These are phyloP conservation scores for Cardamine chenopodiifolia DNA, from an alignment of 345 rosid species.

Conservation along the genomic window DNA sequence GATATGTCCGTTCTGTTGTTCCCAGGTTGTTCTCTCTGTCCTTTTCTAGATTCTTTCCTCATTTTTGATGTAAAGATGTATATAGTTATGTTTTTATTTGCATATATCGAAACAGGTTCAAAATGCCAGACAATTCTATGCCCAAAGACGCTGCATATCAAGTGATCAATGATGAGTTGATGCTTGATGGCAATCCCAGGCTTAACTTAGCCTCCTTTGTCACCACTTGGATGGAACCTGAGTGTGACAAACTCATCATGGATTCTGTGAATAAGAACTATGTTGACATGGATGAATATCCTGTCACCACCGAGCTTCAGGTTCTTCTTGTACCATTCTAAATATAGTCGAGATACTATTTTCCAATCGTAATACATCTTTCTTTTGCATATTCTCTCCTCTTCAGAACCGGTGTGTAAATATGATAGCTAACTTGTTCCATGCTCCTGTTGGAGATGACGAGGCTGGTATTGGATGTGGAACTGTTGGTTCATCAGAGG, in stretches of 20 bases:
- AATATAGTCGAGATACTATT: background rate
- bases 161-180: constrained; percentile 72
- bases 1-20: constrained; percentile 70
- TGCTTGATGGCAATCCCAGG: constrained; percentile 83
- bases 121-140: constrained; percentile 62
- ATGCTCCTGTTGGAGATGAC: constrained; percentile 62
- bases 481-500: constrained; percentile 80
- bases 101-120: constrained; percentile 49
- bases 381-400: background rate
- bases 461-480: constrained; percentile 75
- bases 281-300: constrained; percentile 87
- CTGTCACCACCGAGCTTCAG: constrained; percentile 85
- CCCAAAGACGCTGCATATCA: constrained; percentile 84
- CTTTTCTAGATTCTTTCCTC: background rate
- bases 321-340: constrained; percentile 26
- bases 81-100: background rate
- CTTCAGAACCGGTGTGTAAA: constrained; percentile 78
- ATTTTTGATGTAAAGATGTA: background rate
- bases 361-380: background rate
- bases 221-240: constrained; percentile 91
- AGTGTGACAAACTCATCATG: constrained; percentile 76
- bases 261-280: constrained; percentile 70
- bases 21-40: constrained; percentile 47
- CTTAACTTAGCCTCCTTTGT: constrained; percentile 79
- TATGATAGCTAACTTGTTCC: constrained; percentile 75